Evolutionary conservation across 495 filamentous ascomycete species (phyloP), one percentile per base, ranked within the genome.

Genomic region (Clohesyomyces aquaticus): DNA sequence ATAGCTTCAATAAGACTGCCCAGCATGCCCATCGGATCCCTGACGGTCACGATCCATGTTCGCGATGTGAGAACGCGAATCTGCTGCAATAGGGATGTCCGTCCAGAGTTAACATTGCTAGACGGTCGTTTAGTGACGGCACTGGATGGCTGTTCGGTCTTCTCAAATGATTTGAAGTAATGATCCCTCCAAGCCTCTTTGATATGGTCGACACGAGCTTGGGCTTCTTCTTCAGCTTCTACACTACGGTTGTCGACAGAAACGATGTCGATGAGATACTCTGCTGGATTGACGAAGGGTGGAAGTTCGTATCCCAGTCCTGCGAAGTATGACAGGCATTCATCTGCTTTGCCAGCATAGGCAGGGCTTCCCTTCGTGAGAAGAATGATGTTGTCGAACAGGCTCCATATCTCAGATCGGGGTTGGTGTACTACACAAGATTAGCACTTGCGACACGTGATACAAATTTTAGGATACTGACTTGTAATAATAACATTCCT

Each of bases 371-470:
- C 88, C 59, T 77, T 78, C 14, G 85, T 82, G 22, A 91, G 69
- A 6, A 91, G 73, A 14, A 89, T 77, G 11, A 90, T 77, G 46
- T 82, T 79, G 69, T 91, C 88, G 66, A 91, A 88, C 12, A 91
- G 78, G 9, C 80, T 80, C 87, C 87, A 91, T 3, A 90, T 90
- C 70, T 91, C 88, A 1, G 87, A 89, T 32, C 88, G 77, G 11
- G 88, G 88, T 48, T 88, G 84, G 74, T 91, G 88, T 42, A 91
- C 59, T 59, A 23, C 50, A 54, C 9, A 16, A 32, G 23, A 35
- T 54, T 14, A 23, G 22, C 27, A 12, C 35, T n/a, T 38, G 14
- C 32, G 6, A 6, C 6, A 14, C 32, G 14, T 38, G 32, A 6
- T 38, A 6, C 6, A 6, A 14, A 38, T 6, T 6, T 38, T 38